phyloP scores from a whole-genome alignment of 2,329 filamentous ascomycete genomes.

The Xylaria multiplex region DNA sequence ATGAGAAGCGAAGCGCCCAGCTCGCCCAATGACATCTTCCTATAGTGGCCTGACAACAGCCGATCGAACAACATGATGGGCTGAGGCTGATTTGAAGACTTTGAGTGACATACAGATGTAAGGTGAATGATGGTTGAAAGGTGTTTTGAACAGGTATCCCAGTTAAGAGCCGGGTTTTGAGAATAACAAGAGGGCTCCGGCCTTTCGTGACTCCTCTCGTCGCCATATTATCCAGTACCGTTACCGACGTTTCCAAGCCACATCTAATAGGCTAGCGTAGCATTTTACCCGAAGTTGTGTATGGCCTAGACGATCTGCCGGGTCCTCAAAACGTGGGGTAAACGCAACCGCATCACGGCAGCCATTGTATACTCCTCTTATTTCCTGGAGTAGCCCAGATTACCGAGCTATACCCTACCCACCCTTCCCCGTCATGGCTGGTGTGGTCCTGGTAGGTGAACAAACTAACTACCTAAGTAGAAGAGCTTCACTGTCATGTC shows the following conservation, averaged over 20 bases:
- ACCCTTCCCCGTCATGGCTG: background rate
- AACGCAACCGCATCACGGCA: slow-evolving; percentile 17
- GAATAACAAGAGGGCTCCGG: background rate
- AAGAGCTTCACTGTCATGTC: no score
- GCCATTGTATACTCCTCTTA: slow-evolving; percentile 8
- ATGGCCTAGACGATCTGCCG: slow-evolving; percentile 40
- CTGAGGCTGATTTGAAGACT: slow-evolving; percentile 3
- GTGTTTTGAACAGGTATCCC: slow-evolving; percentile 6
- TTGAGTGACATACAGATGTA: slow-evolving; percentile 1
- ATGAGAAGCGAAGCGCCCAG: slow-evolving; percentile 36
- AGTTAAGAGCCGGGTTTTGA: slow-evolving; percentile 1
- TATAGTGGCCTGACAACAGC: slow-evolving; percentile 32
- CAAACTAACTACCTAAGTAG: no score
- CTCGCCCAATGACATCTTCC: slow-evolving; percentile 6
- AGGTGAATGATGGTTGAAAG: background rate
- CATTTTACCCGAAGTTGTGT: slow-evolving; percentile 33
- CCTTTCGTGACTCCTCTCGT: background rate
- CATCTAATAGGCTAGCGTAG: slow-evolving; percentile 7
- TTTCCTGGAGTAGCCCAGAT: slow-evolving; percentile 7
- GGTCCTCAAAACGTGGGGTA: slow-evolving; percentile 38
- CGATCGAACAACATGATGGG: slow-evolving; percentile 42
- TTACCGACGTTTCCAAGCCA: background rate
- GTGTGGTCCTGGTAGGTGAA: no score
- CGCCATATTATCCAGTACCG: slow-evolving; percentile 13
- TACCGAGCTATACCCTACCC: background rate